phyloP scores from a whole-genome alignment of 352 stramenopile genomes.

The Phytophthora idaei region DNA sequence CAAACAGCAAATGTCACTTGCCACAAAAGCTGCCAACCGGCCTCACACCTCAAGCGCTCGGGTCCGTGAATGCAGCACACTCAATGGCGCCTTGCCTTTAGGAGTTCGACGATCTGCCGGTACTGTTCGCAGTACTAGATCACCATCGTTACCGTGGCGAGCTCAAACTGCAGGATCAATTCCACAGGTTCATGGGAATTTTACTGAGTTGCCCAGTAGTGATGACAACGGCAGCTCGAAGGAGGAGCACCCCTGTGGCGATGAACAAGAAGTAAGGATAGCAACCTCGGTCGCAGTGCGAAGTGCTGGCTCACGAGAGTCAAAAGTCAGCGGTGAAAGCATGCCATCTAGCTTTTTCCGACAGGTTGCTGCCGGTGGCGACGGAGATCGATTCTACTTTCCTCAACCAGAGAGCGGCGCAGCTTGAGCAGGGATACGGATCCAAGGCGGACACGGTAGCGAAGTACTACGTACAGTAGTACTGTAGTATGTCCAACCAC shows the following conservation, averaged over 20 bases:
- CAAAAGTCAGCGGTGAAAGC: slow-evolving; percentile 6
- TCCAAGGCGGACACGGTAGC: no score
- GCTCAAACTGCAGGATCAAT: slow-evolving; percentile 38
- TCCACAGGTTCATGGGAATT: slow-evolving; percentile 13
- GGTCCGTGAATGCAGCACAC: slow-evolving; percentile 12
- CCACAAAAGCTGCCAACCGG: slow-evolving; percentile 24
- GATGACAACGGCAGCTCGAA: slow-evolving; percentile 13
- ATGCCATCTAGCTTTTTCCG: slow-evolving; percentile 12
- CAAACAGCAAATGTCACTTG: slow-evolving; percentile 53
- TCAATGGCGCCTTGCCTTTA: slow-evolving; percentile 5
- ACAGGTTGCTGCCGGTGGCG: slow-evolving; percentile 1
- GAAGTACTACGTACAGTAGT: no score
- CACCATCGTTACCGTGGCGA: slow-evolving; percentile 22
- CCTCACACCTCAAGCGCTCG: slow-evolving; percentile 31
- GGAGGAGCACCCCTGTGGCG: not conserved
- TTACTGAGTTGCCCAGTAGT: not conserved
- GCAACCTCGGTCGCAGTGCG: slow-evolving; percentile 1
- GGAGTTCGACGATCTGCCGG: slow-evolving; percentile 22
- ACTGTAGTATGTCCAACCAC: no score
- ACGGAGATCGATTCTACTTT: slow-evolving; percentile 40
- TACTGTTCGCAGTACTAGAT: slow-evolving; percentile 23
- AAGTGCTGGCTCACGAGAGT: slow-evolving; percentile 1
- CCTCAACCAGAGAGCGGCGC: not conserved
- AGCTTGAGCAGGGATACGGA: not conserved
- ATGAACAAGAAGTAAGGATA: slow-evolving; percentile 18